Conservation (phyloP, 176 grass and related monocot genomes). For the Elaeis guineensis region DNA sequence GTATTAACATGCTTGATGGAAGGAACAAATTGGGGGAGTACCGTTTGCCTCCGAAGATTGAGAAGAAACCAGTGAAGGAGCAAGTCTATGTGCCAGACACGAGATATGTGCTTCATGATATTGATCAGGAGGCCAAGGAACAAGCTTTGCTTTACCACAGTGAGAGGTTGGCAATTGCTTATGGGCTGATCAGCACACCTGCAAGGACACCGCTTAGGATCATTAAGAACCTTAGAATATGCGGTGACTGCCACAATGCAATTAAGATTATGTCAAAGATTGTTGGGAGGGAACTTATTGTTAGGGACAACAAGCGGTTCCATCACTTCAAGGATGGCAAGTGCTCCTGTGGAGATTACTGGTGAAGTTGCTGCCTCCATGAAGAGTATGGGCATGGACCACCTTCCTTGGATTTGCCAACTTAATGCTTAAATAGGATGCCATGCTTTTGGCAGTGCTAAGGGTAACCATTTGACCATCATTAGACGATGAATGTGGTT, state of each 20-base stretch:
- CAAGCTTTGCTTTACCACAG: constrained; percentile 86
- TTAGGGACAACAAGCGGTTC: constrained; percentile 85
- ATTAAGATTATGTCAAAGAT: constrained; percentile 94
- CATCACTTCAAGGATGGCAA: constrained; percentile 91
- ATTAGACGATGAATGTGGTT: too few species aligned
- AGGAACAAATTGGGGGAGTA: constrained; percentile 78
- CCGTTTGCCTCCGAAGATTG: constrained; percentile 64
- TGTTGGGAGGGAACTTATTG: constrained; percentile 77
- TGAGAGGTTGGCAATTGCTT: constrained; percentile 80
- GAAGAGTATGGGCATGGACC: too few species aligned
- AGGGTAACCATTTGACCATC: too few species aligned
- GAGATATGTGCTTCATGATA: constrained; percentile 83
- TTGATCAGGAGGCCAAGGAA: constrained; percentile 85
- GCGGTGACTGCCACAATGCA: constrained; percentile 85
- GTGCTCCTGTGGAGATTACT: constrained; percentile 85
- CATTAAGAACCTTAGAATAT: constrained; percentile 88
- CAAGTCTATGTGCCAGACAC: constrained; percentile 81
- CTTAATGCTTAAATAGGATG: too few species aligned
- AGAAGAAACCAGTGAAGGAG: constrained; percentile 71
- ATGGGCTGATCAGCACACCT: constrained; percentile 75
- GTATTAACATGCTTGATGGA: constrained; percentile 81
- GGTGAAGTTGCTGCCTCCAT: constrained; percentile 32
- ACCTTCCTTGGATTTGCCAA: too few species aligned
- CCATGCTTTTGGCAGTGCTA: too few species aligned
- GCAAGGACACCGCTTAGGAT: constrained; percentile 77